Evolutionary conservation across 306 rosid genomes (phyloP).

Genomic region (Datisca glomerata): DNA sequence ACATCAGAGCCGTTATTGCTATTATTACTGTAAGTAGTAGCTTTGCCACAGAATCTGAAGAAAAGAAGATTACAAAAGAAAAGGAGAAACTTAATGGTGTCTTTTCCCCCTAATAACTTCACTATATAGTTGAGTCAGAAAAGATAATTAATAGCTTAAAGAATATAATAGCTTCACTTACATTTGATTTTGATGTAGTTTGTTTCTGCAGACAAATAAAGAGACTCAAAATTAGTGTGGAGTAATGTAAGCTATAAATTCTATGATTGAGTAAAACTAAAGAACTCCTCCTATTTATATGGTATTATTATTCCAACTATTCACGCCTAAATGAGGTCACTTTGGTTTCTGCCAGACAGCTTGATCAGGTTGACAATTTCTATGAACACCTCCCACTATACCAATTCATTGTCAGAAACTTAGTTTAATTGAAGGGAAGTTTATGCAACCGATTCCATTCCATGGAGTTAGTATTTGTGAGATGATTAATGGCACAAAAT

Average conservation of each 20-base stretch:
- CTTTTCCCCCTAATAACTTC: not conserved
- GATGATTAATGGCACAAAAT: too few species aligned
- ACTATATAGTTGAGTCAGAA: not conserved
- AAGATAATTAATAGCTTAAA: not conserved
- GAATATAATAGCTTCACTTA: conserved; percentile 8
- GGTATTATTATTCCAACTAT: too few species aligned
- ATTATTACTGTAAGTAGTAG: conserved; percentile 16
- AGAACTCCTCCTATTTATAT: too few species aligned
- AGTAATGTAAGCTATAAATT: not conserved
- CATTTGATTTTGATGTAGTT: conserved; percentile 23
- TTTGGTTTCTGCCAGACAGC: too few species aligned
- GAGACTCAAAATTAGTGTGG: not conserved
- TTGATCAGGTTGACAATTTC: too few species aligned
- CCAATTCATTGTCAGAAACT: too few species aligned
- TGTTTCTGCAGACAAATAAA: conserved; percentile 3
- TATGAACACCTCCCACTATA: too few species aligned
- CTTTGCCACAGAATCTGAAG: conserved; percentile 16
- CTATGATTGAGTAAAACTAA: not conserved
- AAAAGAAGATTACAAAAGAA: not conserved
- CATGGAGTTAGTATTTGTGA: too few species aligned
- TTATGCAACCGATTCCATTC: too few species aligned
- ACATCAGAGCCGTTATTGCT: conserved; percentile 6
- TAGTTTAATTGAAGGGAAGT: too few species aligned
- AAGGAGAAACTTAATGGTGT: not conserved
- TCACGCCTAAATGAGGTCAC: too few species aligned